Evolutionary conservation across 768 basidiomycete genomes (phyloP), one percentile per base, ranked within the genome.

Genomic region (Sutorius australiensis): DNA sequence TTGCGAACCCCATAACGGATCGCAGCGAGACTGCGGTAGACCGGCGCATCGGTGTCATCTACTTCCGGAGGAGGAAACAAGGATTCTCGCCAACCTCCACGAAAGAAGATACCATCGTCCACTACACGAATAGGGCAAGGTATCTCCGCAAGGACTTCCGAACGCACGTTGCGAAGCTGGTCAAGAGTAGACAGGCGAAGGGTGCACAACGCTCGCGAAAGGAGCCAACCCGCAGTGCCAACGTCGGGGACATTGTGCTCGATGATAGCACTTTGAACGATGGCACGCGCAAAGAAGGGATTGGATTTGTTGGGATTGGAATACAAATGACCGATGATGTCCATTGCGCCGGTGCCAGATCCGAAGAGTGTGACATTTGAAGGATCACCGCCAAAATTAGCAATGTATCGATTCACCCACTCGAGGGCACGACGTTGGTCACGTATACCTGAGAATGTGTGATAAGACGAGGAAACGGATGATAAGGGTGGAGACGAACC

Each of bases 91-190:
- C 84, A 87, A 6, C 79, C 80, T 13, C 74, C 72, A 16, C 79
- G 72, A 68, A 90, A 82, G 68, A 89, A 89, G 17, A 78, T 63
- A 8, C 83, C 84, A 52, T 91, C 88, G 56, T 91, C 86, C 7
- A 83, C 77, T 1, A 77, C 79, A 19, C 86, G 77, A 16, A 82
- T 48, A 24, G 72, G 72, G n/a, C 76, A 73, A 1, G 76, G 76
- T 33, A 78, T 70, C n/a, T 72, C 73, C 21, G 81, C 73, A 8
- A 91, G 77, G 56, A 77, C 78, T 33, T 83, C 80, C 8, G 80
- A 72, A 33, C 79, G 77, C 39, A 87, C 62, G n/a, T 70, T 66
- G 21, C 87, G 80, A 37, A 91, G 77, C 45, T 86, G 81, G 13
- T 83, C 84, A 27, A 88, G 73, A 5, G 74, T 78, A 21, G 78